Conservation (phyloP, 441 rosid species). For the Gossypium gossypioides region DNA sequence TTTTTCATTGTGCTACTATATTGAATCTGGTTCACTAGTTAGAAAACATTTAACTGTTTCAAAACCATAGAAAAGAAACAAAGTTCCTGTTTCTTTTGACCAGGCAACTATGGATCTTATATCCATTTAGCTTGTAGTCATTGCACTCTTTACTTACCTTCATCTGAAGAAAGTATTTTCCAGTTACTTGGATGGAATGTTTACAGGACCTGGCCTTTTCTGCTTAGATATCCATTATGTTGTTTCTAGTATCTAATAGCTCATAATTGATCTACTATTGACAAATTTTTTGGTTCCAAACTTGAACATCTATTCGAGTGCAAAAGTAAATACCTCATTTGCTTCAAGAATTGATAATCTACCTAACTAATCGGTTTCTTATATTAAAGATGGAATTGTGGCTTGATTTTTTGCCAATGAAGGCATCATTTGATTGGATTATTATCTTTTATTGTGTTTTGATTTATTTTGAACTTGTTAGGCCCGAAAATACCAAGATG, state of each 20-base stretch:
- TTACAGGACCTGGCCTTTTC: background rate
- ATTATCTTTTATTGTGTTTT: background rate
- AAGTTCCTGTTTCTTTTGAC: background rate
- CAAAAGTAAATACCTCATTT: background rate
- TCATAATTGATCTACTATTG: background rate
- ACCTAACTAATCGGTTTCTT: background rate
- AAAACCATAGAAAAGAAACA: background rate
- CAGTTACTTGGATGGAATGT: background rate
- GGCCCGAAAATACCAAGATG: too few species aligned
- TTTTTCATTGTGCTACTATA: background rate
- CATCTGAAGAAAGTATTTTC: background rate
- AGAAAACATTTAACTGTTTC: background rate
- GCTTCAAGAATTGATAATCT: background rate
- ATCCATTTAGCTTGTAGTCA: background rate
- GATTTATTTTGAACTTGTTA: too few species aligned
- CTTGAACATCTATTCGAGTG: background rate
- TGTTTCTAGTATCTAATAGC: background rate
- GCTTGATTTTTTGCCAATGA: background rate
- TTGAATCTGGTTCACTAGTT: background rate
- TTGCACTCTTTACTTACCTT: background rate
- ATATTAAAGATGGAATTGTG: background rate
- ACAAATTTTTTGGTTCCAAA: background rate
- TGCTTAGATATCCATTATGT: background rate
- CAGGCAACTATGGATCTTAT: background rate
- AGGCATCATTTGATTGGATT: background rate